phyloP scores from a whole-genome alignment of 805 yeast species.

The Hanseniaspora taiwanica region DNA sequence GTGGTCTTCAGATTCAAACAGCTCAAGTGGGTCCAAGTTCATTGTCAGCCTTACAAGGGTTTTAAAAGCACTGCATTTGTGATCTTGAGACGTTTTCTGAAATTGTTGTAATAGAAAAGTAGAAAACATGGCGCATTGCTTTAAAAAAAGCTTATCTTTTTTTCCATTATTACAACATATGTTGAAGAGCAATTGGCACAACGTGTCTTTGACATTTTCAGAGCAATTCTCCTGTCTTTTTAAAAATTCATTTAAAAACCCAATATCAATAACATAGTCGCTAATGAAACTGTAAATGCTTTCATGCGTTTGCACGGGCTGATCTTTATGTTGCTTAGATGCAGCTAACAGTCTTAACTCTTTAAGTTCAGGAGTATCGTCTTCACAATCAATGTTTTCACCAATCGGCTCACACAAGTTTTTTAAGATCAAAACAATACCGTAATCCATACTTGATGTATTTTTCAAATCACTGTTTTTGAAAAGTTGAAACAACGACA shows the following conservation, averaged over 20 bases:
- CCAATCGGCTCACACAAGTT: slow-evolving; percentile 19
- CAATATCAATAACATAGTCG: slow-evolving; percentile 11
- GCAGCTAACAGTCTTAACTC: not conserved
- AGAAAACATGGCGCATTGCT: not conserved
- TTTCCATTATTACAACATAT: slow-evolving; percentile 5
- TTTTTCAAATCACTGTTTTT: slow-evolving; percentile 6
- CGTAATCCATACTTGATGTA: too few relatives aligned
- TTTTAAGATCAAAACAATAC: slow-evolving; percentile 22
- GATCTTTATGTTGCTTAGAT: not conserved
- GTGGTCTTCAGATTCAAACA: not conserved
- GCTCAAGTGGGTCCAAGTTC: slow-evolving; percentile 30
- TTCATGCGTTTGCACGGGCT: slow-evolving; percentile 9
- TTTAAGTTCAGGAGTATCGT: slow-evolving; percentile 7
- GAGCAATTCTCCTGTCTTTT: slow-evolving; percentile 8
- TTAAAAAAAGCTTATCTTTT: not conserved
- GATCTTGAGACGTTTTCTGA: not conserved
- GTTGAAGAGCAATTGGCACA: slow-evolving; percentile 9
- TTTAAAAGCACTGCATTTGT: slow-evolving; percentile 24
- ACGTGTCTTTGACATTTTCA: slow-evolving; percentile 5
- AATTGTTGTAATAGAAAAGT: not conserved
- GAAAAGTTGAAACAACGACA: slow-evolving; percentile 17
- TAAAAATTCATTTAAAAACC: slow-evolving; percentile 13
- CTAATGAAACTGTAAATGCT: slow-evolving; percentile 12
- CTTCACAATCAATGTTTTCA: slow-evolving; percentile 13
- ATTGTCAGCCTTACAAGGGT: slow-evolving; percentile 32